Evolutionary conservation across 2,329 filamentous ascomycete species (phyloP).

Genomic region (Dothistroma septosporum): DNA sequence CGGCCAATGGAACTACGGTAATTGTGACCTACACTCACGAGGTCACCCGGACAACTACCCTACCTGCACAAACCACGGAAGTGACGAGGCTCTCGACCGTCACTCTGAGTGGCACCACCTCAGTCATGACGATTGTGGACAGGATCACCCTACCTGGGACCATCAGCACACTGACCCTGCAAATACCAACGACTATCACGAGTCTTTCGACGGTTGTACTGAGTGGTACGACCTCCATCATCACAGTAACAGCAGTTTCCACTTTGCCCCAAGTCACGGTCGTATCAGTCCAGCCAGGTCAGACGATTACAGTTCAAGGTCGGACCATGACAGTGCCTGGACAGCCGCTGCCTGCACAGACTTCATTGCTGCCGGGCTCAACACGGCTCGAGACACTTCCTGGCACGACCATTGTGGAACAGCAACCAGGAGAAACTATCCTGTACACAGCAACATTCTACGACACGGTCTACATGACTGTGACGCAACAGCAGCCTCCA

Average conservation of each 20-base stretch:
- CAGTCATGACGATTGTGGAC: neutral
- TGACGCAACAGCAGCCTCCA: slow-evolving; percentile 1
- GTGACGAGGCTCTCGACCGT: neutral
- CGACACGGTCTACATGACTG: neutral
- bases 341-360: neutral
- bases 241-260: neutral
- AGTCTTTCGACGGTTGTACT: neutral
- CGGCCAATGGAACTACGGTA: neutral
- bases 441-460: neutral
- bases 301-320: neutral
- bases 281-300: neutral
- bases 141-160: neutral
- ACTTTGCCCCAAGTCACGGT: neutral
- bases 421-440: neutral
- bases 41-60: neutral
- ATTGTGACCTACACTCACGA: neutral
- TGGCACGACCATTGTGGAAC: neutral
- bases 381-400: neutral
- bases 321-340: no score
- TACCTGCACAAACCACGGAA: neutral
- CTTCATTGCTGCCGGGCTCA: neutral
- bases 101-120: neutral
- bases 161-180: neutral
- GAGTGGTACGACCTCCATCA: neutral
- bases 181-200: neutral